Evolutionary conservation across 2,329 filamentous ascomycete species (phyloP), one percentile per base, ranked within the genome.

Genomic region (Trichophyton schoenleinii): DNA sequence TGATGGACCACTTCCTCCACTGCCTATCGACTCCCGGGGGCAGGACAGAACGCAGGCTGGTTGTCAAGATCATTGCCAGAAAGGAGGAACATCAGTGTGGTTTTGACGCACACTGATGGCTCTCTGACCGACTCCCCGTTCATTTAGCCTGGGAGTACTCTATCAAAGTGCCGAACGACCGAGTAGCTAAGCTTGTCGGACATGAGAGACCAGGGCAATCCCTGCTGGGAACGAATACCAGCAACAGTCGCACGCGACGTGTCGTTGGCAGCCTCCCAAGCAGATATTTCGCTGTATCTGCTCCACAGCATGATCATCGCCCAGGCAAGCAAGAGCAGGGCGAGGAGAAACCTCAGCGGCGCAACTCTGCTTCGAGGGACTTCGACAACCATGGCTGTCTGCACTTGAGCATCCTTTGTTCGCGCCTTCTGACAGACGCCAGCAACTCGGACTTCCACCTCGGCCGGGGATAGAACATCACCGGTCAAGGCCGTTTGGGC

Each of bases 241-340:
- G 60, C 20, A 20, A 62, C 28, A 31, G 49, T 22, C 44, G 34
- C 20, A 28, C 59, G 63, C 13, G 63, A 61, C 41, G 46, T 28
- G 6, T 57, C 62, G 36, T 66, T 66, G 62, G 63, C 65, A 53
- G 61, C 63, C 11, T 63, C 42, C 65, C 65, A 66, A 25, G 55
- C 34, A 25, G 28, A 20, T 25, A 18, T 34, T 1, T 31, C 55
- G 22, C 34, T 18, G 5, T 11, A 42, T 15, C 58, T 58, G n/a
- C 59, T 42, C 57, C 59, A 64, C 44, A 62, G 41, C 15, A 61
- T 18, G 18, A 63, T n/a, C 15, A 44, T 49, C 31, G 49, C 62
- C 63, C 63, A 63, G 34, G 61, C 38, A 49, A 66, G 31, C 61
- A 66, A 57, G 22, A 66, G 57, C 28, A 66, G 20, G 15, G 59